A percentile compares a stretch with the other conserved stretches of the same genome.
Conservation (phyloP, 352 stramenopile species). For the Pythium folliculosum region DNA sequence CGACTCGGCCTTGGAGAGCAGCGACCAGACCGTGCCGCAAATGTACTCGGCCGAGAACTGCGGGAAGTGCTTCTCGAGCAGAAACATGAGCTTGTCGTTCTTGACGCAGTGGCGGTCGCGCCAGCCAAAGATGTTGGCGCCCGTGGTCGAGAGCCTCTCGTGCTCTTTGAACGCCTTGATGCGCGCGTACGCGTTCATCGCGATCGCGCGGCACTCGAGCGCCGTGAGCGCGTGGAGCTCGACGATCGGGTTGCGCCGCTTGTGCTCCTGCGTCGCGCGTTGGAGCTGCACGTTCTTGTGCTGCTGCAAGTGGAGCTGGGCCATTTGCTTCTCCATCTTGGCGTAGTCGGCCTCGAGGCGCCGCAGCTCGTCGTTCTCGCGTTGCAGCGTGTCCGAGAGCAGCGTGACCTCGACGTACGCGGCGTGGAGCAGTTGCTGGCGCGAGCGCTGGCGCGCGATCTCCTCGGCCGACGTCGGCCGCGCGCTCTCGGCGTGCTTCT, state of each 20-base stretch:
- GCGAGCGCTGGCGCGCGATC: slow-evolving; percentile 18
- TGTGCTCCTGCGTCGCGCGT: slow-evolving; percentile 38
- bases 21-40: slow-evolving; percentile 43
- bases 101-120: slow-evolving; percentile 52
- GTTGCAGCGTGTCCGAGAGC: slow-evolving; percentile 43
- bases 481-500: slow-evolving; percentile 25
- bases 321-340: slow-evolving; percentile 54
- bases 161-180: slow-evolving; percentile 58
- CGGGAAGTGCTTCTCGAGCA: slow-evolving; percentile 64
- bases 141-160: slow-evolving; percentile 50
- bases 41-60: slow-evolving; percentile 40
- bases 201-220: slow-evolving; percentile 50
- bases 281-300: slow-evolving; percentile 36
- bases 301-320: slow-evolving; percentile 39
- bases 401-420: slow-evolving; percentile 59
- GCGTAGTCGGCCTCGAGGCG: slow-evolving; percentile 43
- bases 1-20: slow-evolving; percentile 48
- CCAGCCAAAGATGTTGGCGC: slow-evolving; percentile 68
- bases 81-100: slow-evolving; percentile 65
- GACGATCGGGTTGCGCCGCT: slow-evolving; percentile 43
- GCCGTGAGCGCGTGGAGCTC: slow-evolving; percentile 46
- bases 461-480: slow-evolving; percentile 24
- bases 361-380: slow-evolving; percentile 61
- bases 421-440: slow-evolving; percentile 28
- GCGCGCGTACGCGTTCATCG: slow-evolving; percentile 41